Percentiles rank a stretch among this genome's conserved stretches.
These are phyloP conservation scores for Lentinus tigrinus DNA, from an alignment of 768 basidiomycete genomes.

Conservation along the genomic window DNA sequence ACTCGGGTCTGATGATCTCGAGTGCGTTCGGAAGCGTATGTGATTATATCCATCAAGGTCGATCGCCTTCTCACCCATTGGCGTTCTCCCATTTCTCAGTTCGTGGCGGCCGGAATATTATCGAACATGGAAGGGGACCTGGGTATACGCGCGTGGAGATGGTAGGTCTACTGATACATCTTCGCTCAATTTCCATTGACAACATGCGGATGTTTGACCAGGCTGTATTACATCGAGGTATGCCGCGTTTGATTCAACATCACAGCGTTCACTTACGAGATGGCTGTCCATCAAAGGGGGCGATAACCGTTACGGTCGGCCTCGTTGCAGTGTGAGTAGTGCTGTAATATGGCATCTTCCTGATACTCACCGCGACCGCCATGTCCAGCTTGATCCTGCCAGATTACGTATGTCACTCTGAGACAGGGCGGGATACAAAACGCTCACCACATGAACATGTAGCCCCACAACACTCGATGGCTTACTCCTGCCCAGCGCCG, in stretches of 20 bases:
- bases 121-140: conserved; percentile 63
- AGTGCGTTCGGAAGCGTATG: conserved; percentile 67
- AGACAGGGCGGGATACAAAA: not conserved
- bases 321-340: conserved; percentile 47
- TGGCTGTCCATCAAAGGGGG: conserved; percentile 45
- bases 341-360: not conserved
- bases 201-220: conserved; percentile 17
- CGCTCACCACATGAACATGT: not conserved
- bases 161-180: conserved; percentile 35
- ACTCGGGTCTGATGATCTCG: conserved; percentile 57
- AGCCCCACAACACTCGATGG: conserved; percentile 68
- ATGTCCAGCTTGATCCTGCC: conserved; percentile 52
- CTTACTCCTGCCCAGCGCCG: conserved; percentile 46
- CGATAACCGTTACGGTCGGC: conserved; percentile 60
- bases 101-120: conserved; percentile 74
- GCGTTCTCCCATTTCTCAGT: conserved; percentile 28
- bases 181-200: not conserved
- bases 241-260: not conserved
- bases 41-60: not conserved
- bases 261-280: not conserved
- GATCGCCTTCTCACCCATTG: not conserved
- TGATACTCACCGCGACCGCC: not conserved
- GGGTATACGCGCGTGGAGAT: conserved; percentile 72
- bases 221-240: conserved; percentile 74
- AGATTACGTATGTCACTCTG: conserved; percentile 58